Evolutionary conservation across 768 basidiomycete genomes (phyloP).

Genomic region (Leucogyrophana mollusca): DNA sequence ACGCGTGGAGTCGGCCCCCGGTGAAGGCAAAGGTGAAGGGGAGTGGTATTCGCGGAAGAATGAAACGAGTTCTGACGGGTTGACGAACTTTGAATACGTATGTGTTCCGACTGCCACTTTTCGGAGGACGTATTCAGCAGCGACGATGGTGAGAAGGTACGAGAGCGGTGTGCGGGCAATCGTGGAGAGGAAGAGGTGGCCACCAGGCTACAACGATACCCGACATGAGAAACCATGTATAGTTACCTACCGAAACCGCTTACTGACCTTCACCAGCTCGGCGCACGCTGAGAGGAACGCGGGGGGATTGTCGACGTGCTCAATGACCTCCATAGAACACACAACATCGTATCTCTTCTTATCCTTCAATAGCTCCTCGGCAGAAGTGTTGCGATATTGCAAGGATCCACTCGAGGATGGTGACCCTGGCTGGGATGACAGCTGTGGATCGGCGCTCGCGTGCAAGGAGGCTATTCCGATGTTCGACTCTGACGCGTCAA

Average conservation of each 20-base stretch:
- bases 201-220: too few species aligned
- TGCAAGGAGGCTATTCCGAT: slow-evolving; percentile 83
- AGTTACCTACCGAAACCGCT: too few species aligned
- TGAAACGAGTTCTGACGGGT: slow-evolving; percentile 77
- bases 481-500: slow-evolving; percentile 89
- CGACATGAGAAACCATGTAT: too few species aligned
- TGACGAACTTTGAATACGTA: slow-evolving; percentile 86
- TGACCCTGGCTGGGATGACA: slow-evolving; percentile 30
- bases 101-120: slow-evolving; percentile 89
- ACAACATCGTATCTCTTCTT: slow-evolving; percentile 76
- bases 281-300: slow-evolving; percentile 82
- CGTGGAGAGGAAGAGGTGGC: slow-evolving; percentile 93
- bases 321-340: slow-evolving; percentile 96
- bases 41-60: slow-evolving; percentile 71
- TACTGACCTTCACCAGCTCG: slow-evolving; percentile 78
- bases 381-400: slow-evolving; percentile 69
- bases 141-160: slow-evolving; percentile 65
- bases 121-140: slow-evolving; percentile 81
- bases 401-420: slow-evolving; percentile 34
- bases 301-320: slow-evolving; percentile 93
- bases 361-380: slow-evolving; percentile 69
- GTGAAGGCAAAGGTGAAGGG: slow-evolving; percentile 15
- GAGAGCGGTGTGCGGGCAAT: slow-evolving; percentile 82
- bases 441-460: slow-evolving; percentile 70
- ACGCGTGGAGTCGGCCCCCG: slow-evolving; percentile 1